Evolutionary conservation across 164 flowering plant genomes (phyloP), one percentile per base, ranked within the genome.

Genomic region (Vitis rupestris): DNA sequence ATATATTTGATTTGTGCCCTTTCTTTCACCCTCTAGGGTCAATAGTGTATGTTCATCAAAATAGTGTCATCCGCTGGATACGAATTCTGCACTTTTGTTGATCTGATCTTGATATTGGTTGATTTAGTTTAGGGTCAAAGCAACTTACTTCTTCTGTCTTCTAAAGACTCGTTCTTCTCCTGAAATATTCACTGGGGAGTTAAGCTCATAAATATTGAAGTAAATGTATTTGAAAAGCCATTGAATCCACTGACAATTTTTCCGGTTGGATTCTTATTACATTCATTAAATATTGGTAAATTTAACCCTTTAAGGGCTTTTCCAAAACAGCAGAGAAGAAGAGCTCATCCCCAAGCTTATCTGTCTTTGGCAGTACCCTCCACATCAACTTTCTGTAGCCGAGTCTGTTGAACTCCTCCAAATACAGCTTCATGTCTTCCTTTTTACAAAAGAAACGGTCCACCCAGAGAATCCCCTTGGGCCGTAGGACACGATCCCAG

Each of bases 241-340:
- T 53, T 53, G 15, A n/a, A 37, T 37, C 44, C 44, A 37, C 15
- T 1, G n/a, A 53, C 27, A 23, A 23, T 23, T 23, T 23, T 23
- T 23, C 2, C 27, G 1, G 7, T 11, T 13, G n/a, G n/a, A 53
- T 11, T 14, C 8, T 53, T 14, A 53, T n/a, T 13, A 7, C 59
- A n/a, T 63, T 11, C 15, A 62, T 30, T 14, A 63, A 10, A 47
- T 30, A 0, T 37, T 37, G 8, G 3, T 63, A 9, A 9, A 14
- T 14, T n/a, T 66, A 72, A 73, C 49, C 54, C 65, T 75, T 69
- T 19, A 70, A 8, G 8, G 83, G 83, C 76, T 82, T 79, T 17
- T 82, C 82, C 53, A 79, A 55, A 63, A 79, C 74, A 54, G 86
- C 79, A 51, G 83, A 80, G 53, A 78, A 76, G 70, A 74, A 80